A percentile compares a stretch with the other conserved stretches of the same genome.
Conservation (phyloP, 2,329 filamentous ascomycete genomes). For the Alternaria sp. region DNA sequence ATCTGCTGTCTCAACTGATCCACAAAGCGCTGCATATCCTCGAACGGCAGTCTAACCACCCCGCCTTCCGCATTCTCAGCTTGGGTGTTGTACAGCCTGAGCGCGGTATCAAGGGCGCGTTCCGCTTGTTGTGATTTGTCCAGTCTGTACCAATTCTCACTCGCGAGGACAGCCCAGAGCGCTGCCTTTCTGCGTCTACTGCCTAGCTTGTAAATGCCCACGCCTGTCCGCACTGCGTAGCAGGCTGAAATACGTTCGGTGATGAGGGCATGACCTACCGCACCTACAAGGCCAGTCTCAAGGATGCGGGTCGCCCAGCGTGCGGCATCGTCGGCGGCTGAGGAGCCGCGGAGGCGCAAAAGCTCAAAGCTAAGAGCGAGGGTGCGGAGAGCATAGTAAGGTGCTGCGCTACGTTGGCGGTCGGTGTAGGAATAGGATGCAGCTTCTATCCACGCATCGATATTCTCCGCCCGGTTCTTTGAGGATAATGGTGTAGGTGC, state of each 20-base stretch:
- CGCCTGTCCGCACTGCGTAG: slow-evolving; percentile 77
- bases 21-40: slow-evolving; percentile 69
- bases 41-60: slow-evolving; percentile 54
- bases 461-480: slow-evolving; percentile 79
- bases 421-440: slow-evolving; percentile 93
- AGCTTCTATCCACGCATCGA: slow-evolving; percentile 88
- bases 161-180: slow-evolving; percentile 84
- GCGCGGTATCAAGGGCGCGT: slow-evolving; percentile 76
- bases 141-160: slow-evolving; percentile 83
- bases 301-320: slow-evolving; percentile 84
- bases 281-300: slow-evolving; percentile 75
- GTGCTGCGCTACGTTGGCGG: slow-evolving; percentile 71
- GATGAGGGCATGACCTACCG: slow-evolving; percentile 80
- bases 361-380: slow-evolving; percentile 82
- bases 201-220: slow-evolving; percentile 73
- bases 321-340: slow-evolving; percentile 85
- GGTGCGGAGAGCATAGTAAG: slow-evolving; percentile 82
- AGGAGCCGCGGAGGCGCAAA: slow-evolving; percentile 79
- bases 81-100: slow-evolving; percentile 60
- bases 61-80: slow-evolving; percentile 28
- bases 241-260: slow-evolving; percentile 87
- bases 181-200: slow-evolving; percentile 83
- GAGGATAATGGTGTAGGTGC: slow-evolving; percentile 75
- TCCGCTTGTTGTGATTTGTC: slow-evolving; percentile 82
- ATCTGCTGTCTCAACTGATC: slow-evolving; percentile 73